Evolutionary conservation across 2,329 filamentous ascomycete species (phyloP), one percentile per base, ranked within the genome.

Genomic region (Sclerotinia sclerotiorum): DNA sequence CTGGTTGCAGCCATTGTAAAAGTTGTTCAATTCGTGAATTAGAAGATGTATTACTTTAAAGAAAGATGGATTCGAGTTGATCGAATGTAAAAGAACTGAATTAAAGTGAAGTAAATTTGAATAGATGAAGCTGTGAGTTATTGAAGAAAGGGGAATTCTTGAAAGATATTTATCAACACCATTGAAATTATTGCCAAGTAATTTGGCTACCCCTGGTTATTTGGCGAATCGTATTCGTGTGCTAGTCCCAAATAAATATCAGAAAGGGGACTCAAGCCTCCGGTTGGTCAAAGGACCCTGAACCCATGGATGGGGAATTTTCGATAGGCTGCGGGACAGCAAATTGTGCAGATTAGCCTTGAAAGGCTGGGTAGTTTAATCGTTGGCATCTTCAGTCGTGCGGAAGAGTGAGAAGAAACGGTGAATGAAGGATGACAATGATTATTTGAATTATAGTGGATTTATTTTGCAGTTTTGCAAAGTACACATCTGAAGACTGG

Each of bases 1-100:
- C 56, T 61, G n/a, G n/a, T 42, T 48, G 67, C 44, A 63, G 56
- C 27, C 61, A 65, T 68, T 57, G 54, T 69, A 48, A 21, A 56
- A 64, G 52, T 27, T 29, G 49, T 62, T 56, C 65, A 58, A 42
- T 35, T 62, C 29, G 44, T 65, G 63, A 62, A 57, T 42, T 65
- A 62, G 55, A 62, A 54, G n/a, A 54, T 21, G 27, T 56, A 55
- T 52, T 48, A 46, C 55, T 61, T 56, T 32, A 29, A 65, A 55
- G 46, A 68, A 49, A 55, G 24, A 17, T 48, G 21, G 32, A 52
- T 68, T 68, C 60, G 68, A 69, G 68, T 69, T 70, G 68, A 70
- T 69, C 55, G 60, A 69, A 60, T 65, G 32, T 42, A 15, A 15
- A 67, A 42, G 51, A 64, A 56, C 46, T 63, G 35, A 54, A 67